These are phyloP conservation scores for Pyrenophora teres DNA, from an alignment of 2,329 filamentous ascomycete species.

Conservation along the genomic window DNA sequence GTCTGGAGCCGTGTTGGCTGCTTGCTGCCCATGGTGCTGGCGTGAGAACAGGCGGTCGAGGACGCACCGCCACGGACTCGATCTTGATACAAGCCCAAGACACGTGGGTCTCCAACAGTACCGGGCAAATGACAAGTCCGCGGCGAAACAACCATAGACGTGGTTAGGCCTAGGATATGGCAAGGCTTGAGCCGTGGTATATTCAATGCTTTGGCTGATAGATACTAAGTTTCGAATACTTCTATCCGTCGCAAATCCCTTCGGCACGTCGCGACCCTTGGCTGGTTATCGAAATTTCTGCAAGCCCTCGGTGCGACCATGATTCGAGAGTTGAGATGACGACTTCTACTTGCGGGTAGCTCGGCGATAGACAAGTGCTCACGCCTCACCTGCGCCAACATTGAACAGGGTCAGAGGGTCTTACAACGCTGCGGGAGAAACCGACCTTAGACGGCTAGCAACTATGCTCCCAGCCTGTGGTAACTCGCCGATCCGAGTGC, in stretches of 20 bases:
- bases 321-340: conserved; percentile 1
- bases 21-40: conserved; percentile 22
- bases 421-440: conserved; percentile 28
- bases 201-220: neutral
- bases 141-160: conserved; percentile 9
- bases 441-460: conserved; percentile 21
- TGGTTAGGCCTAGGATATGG: conserved; percentile 9
- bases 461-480: conserved; percentile 23
- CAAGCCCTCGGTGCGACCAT: conserved; percentile 9
- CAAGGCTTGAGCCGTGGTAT: conserved; percentile 5
- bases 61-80: conserved; percentile 27
- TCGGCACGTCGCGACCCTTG: conserved; percentile 11
- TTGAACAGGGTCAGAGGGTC: conserved; percentile 18
- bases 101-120: conserved; percentile 9
- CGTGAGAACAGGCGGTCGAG: conserved; percentile 20
- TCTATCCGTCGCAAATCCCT: conserved; percentile 9
- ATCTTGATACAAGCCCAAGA: conserved; percentile 7
- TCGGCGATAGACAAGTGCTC: conserved; percentile 9
- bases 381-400: conserved; percentile 1
- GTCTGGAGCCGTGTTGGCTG: conserved; percentile 38
- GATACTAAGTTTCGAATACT: conserved; percentile 6
- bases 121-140: conserved; percentile 10
- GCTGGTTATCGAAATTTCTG: conserved; percentile 12
- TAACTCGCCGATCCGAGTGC: conserved; percentile 26
- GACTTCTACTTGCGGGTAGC: conserved; percentile 3